These are phyloP conservation scores for Camptophora hylomeconis DNA, from an alignment of 2,329 filamentous ascomycete species.

Conservation along the genomic window DNA sequence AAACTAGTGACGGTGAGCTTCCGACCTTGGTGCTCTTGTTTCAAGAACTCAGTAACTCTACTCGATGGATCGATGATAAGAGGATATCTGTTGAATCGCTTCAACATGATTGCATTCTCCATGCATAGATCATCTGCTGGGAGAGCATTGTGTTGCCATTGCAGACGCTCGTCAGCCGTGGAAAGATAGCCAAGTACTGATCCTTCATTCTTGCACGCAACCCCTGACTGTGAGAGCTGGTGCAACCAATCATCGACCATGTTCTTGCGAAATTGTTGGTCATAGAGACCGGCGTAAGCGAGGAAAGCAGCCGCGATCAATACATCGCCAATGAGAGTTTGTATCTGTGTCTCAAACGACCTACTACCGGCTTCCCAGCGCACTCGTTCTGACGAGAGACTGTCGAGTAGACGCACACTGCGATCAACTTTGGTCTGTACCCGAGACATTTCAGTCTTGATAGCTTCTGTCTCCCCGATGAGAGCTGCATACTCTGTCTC, in stretches of 20 bases:
- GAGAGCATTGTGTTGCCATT: constrained; percentile 87
- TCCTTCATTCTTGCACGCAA: constrained; percentile 85
- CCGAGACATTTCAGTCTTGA: constrained; percentile 91
- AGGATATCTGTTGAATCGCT: constrained; percentile 96
- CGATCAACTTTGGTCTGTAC: constrained; percentile 98
- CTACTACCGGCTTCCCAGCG: constrained; percentile 97
- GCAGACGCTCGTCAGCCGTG: constrained; percentile 83
- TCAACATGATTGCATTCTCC: constrained; percentile 93
- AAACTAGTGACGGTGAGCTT: constrained; percentile 95
- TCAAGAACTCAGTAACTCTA: constrained; percentile 83
- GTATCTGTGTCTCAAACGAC: constrained; percentile 96
- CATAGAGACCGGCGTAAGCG: constrained; percentile 91
- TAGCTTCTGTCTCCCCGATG: constrained; percentile 92
- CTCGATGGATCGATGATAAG: constrained; percentile 97
- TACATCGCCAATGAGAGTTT: constrained; percentile 89
- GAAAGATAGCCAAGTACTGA: constrained; percentile 94
- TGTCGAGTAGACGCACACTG: constrained; percentile 86
- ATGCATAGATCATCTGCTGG: constrained; percentile 97
- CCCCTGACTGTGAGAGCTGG: constrained; percentile 83
- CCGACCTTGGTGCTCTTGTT: constrained; percentile 86
- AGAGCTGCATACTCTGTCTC: constrained; percentile 91
- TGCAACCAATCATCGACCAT: constrained; percentile 98
- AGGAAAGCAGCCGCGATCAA: constrained; percentile 94
- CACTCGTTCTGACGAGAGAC: constrained; percentile 79
- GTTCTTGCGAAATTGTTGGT: constrained; percentile 92